Evolutionary conservation across 768 basidiomycete genomes (phyloP), one percentile per base, ranked within the genome.

Genomic region (Termitomyces sp.): DNA sequence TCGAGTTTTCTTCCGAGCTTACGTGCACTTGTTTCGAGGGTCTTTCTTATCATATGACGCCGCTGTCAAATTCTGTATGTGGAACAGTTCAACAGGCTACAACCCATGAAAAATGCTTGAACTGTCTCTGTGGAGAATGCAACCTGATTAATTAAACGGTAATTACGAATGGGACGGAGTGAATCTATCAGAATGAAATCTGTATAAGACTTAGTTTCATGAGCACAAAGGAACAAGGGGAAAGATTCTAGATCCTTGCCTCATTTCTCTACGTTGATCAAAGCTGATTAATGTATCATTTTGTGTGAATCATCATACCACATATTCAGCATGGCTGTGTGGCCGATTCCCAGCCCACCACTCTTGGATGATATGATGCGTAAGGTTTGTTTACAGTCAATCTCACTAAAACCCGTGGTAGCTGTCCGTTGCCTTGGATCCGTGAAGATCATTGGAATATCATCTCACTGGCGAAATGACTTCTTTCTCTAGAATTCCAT

Each of bases 331-430:
- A 40, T 59, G 65, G 66, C 57, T 60, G 68, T 64, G 63, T 37
- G 12, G 38, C 60, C n/a, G 65, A 67, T 69, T 52, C 66, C 67
- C 61, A 65, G 61, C 47, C 67, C 60, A 67, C 63, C 48, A 63
- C 67, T 60, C 52, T 63, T 56, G 32, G 52, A 12, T 60, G 43
- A 57, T 59, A 50, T 49, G 62, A 64, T 51, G 53, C 47, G 59
- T 59, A 37, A 32, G 29, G 20, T 49, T 37, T 36, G 57, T 58
- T 49, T 61, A 38, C 20, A 60, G 40, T 47, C 32, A 51, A 52
- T 53, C 60, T 29, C 42, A 51, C 29, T 17, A 54, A 61, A 62
- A 63, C 58, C 25, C 47, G 17, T 11, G 29, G 31, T 48, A 34
- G 65, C 60, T 60, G 60, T 62, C 58, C 65, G 63, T 60, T 62